phyloP scores from a whole-genome alignment of 148 eudicot genomes.

The Selenicereus undatus region DNA sequence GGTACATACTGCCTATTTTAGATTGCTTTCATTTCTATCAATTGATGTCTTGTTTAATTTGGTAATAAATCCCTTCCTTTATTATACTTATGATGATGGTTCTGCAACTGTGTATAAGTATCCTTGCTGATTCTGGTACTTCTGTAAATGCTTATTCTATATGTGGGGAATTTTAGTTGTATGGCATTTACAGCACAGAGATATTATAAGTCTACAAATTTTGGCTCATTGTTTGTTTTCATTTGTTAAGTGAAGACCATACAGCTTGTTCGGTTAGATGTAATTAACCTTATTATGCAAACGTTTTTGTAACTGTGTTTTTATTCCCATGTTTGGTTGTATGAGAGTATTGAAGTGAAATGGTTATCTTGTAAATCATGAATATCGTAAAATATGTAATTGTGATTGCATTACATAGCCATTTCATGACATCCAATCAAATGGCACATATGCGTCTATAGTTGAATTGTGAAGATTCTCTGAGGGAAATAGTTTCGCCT shows the following conservation, averaged over 20 bases:
- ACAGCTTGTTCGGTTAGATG: too few relatives aligned
- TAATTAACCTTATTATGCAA: too few relatives aligned
- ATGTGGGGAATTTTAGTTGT: neutral
- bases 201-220: neutral
- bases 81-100: neutral
- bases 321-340: too few relatives aligned
- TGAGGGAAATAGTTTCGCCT: neutral
- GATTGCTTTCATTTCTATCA: neutral
- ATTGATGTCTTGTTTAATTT: neutral
- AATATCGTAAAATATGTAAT: too few relatives aligned
- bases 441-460: neutral
- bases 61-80: neutral
- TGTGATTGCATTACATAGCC: too few relatives aligned
- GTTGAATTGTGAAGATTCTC: neutral
- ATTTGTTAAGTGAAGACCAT: neutral
- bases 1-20: constrained; percentile 38
- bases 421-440: too few relatives aligned
- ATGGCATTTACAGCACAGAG: neutral
- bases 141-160: neutral
- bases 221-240: neutral
- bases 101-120: neutral
- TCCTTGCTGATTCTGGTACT: neutral
- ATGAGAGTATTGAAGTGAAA: too few relatives aligned
- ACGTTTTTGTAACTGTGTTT: too few relatives aligned
- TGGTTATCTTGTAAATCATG: too few relatives aligned